phyloP scores from a whole-genome alignment of 225 moss, liverwort and hornwort genomes.

The Bryoerythrophyllum caledonicum region DNA sequence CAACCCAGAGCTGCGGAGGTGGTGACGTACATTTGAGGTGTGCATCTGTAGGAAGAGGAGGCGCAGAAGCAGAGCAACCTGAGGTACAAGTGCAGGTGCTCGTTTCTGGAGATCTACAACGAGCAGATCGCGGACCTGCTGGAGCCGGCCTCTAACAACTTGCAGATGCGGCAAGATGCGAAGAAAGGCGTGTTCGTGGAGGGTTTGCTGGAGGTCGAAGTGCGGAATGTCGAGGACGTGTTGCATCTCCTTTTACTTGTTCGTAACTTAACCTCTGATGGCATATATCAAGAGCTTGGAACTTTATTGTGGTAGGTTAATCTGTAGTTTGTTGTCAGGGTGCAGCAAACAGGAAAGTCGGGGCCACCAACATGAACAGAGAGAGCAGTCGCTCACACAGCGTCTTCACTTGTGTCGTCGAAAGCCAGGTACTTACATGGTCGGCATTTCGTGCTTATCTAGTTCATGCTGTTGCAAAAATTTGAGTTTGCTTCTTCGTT shows the following conservation, averaged over 20 bases:
- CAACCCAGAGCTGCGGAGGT: too few relatives aligned
- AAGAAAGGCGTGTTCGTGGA: slow-evolving; percentile 89
- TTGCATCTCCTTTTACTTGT: slow-evolving; percentile 86
- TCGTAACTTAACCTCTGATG: background rate
- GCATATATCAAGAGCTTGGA: background rate
- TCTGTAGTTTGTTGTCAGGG: slow-evolving; percentile 46
- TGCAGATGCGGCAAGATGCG: slow-evolving; percentile 75
- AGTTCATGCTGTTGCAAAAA: background rate
- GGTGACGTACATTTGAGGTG: too few relatives aligned
- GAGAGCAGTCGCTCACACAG: slow-evolving; percentile 97
- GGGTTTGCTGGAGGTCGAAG: slow-evolving; percentile 77
- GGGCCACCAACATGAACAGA: slow-evolving; percentile 88
- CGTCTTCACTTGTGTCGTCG: slow-evolving; percentile 86
- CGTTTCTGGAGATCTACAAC: slow-evolving; percentile 60
- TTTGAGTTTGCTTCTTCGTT: background rate
- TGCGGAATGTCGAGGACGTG: slow-evolving; percentile 74
- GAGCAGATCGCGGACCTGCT: slow-evolving; percentile 57
- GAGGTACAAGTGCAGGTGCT: slow-evolving; percentile 50
- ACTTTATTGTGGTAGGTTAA: background rate
- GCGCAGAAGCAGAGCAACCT: slow-evolving; percentile 34
- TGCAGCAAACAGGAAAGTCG: slow-evolving; percentile 78
- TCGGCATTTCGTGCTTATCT: background rate
- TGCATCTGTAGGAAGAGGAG: slow-evolving; percentile 40
- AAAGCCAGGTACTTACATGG: slow-evolving; percentile 95
- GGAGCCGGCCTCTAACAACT: slow-evolving; percentile 47